phyloP scores from a whole-genome alignment of 2,329 filamentous ascomycete species.

The Ascomycota sp. region DNA sequence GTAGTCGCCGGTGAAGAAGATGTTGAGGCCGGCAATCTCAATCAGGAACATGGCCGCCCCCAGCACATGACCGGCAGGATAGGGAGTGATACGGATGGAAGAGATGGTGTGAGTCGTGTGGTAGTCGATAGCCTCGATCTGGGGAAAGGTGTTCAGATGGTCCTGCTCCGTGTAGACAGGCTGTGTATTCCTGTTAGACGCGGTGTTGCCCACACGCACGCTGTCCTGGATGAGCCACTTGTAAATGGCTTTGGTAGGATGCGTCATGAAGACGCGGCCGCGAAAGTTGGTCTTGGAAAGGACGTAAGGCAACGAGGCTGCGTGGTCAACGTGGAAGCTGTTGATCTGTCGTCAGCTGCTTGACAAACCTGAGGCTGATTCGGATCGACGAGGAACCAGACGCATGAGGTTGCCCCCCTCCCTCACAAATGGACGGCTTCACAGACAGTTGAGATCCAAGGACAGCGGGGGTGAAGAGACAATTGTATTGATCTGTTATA shows the following conservation, averaged over 20 bases:
- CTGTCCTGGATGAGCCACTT: constrained; percentile 98
- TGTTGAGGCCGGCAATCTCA: constrained; percentile 89
- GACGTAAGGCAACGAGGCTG: constrained; percentile 94
- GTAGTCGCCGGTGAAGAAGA: constrained; percentile 96
- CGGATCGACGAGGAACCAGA: no score
- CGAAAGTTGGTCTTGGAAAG: constrained; percentile 96
- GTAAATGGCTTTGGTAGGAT: constrained; percentile 98
- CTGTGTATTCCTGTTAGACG: constrained; percentile 42
- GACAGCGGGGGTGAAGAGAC: constrained; percentile 3
- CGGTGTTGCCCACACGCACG: constrained; percentile 64
- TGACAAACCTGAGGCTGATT: neutral
- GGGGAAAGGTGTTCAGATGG: constrained; percentile 77
- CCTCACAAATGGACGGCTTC: constrained; percentile 2
- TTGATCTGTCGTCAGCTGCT: constrained; percentile 3
- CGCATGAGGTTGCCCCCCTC: no score
- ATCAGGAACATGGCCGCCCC: constrained; percentile 97
- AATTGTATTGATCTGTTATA: constrained; percentile 20
- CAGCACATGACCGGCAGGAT: constrained; percentile 92
- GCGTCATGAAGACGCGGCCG: constrained; percentile 95
- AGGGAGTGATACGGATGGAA: constrained; percentile 89
- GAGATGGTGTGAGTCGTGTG: constrained; percentile 95
- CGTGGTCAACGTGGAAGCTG: constrained; percentile 96
- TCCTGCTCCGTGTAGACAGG: constrained; percentile 89
- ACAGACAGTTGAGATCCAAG: constrained; percentile 1
- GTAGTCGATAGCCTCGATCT: constrained; percentile 95